Conservation (phyloP, 345 rosid genomes). For the Eucalyptus leucophloia region DNA sequence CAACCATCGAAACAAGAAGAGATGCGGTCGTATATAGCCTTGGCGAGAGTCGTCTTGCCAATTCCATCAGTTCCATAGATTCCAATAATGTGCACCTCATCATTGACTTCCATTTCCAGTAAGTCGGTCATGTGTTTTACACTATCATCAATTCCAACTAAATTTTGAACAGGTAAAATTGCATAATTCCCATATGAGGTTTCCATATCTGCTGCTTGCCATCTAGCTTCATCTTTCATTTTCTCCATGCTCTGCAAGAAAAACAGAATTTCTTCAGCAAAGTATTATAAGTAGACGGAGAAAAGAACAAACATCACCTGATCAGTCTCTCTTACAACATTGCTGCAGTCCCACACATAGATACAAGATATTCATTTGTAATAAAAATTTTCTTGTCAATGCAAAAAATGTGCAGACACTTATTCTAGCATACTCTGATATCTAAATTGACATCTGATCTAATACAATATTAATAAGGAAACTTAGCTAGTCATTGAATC, state of each 20-base stretch:
- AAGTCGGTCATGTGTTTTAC: too few relatives aligned
- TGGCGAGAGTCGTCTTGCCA: neutral
- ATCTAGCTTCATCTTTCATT: fast-evolving
- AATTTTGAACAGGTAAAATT: too few relatives aligned
- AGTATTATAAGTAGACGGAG: too few relatives aligned
- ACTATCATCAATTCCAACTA: too few relatives aligned
- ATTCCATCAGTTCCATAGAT: neutral
- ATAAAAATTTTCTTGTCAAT: fast-evolving
- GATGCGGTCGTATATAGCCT: neutral
- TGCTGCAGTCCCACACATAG: neutral
- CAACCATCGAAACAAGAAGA: neutral
- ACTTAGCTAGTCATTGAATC: too few relatives aligned
- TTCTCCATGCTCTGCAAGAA: neutral
- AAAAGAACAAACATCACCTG: too few relatives aligned
- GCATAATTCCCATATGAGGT: neutral
- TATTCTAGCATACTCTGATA: neutral
- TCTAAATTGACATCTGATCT: neutral
- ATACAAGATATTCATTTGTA: too few relatives aligned
- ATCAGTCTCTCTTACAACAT: neutral
- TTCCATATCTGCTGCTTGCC: neutral
- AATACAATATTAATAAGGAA: neutral
- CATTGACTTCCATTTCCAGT: too few relatives aligned
- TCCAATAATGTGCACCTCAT: too few relatives aligned
- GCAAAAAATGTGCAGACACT: neutral
- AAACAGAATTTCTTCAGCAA: too few relatives aligned